A percentile compares a stretch with the other conserved stretches of the same genome.
phyloP scores from a whole-genome alignment of 768 basidiomycete genomes.

The Lentinula sp. region DNA sequence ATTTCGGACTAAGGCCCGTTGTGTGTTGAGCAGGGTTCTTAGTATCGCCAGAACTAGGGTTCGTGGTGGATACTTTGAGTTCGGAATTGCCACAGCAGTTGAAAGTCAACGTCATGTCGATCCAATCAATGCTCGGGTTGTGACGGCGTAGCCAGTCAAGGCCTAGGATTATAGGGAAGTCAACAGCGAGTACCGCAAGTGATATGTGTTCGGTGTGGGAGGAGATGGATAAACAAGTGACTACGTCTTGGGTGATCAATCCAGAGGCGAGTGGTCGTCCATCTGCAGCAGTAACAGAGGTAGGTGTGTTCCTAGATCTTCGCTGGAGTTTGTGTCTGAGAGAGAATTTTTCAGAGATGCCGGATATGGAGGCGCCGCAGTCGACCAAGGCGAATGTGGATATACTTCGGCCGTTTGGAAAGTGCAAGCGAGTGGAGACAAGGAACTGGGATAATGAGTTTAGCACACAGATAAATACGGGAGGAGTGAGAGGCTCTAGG shows the following conservation, averaged over 20 bases:
- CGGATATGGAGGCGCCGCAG: background rate
- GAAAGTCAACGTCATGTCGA: too few relatives aligned
- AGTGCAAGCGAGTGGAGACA: background rate
- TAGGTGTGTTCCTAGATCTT: background rate
- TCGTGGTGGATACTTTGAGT: too few relatives aligned
- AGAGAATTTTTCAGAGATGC: background rate
- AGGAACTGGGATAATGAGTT: background rate
- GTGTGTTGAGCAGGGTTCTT: too few relatives aligned
- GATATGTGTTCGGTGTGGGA: too few relatives aligned
- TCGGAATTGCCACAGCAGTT: too few relatives aligned
- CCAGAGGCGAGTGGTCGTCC: background rate
- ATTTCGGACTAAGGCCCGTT: too few relatives aligned
- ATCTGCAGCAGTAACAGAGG: background rate
- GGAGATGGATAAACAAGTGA: background rate
- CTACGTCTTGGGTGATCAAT: background rate
- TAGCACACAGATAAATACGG: background rate
- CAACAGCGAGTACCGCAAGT: too few relatives aligned
- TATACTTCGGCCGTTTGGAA: background rate
- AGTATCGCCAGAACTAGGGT: too few relatives aligned
- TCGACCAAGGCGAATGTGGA: background rate
- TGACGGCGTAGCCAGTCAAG: too few relatives aligned
- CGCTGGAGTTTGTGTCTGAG: background rate
- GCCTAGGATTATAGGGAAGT: too few relatives aligned
- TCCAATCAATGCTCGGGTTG: too few relatives aligned
- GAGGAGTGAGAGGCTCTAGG: background rate